phyloP scores from a whole-genome alignment of 1,139 yeast species.

The Candida sp. region DNA sequence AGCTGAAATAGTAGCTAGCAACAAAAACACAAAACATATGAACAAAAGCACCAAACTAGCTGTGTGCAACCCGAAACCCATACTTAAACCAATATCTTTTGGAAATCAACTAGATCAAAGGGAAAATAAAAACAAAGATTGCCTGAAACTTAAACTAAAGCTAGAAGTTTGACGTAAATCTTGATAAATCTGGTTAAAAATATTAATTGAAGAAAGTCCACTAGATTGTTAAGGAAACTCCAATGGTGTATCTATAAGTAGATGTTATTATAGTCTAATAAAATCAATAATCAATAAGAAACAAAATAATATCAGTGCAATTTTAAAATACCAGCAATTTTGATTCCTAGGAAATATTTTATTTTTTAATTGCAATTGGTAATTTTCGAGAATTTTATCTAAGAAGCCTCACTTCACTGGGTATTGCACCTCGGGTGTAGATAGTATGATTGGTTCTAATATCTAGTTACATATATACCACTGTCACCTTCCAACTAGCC shows the following conservation, averaged over 20 bases:
- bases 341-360: neutral
- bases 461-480: no score
- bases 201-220: neutral
- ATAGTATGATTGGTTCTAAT: no score
- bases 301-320: neutral
- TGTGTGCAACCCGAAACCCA: neutral
- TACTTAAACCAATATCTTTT: neutral
- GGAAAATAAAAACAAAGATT: neutral
- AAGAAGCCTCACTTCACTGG: no score
- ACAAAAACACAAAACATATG: conserved; percentile 37
- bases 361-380: no score
- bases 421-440: no score
- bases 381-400: no score
- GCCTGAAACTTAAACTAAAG: neutral
- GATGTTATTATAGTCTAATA: no score
- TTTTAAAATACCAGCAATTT: neutral
- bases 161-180: no score
- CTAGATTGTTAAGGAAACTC: neutral
- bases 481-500: no score
- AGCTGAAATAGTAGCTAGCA: conserved; percentile 49
- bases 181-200: neutral
- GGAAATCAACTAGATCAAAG: neutral
- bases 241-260: neutral
- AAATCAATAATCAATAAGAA: neutral
- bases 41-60: conserved; percentile 10